Evolutionary conservation across 78 protist genomes (phyloP), one percentile per base, ranked within the genome.

Genomic region (Dictyostelium intermedium): DNA sequence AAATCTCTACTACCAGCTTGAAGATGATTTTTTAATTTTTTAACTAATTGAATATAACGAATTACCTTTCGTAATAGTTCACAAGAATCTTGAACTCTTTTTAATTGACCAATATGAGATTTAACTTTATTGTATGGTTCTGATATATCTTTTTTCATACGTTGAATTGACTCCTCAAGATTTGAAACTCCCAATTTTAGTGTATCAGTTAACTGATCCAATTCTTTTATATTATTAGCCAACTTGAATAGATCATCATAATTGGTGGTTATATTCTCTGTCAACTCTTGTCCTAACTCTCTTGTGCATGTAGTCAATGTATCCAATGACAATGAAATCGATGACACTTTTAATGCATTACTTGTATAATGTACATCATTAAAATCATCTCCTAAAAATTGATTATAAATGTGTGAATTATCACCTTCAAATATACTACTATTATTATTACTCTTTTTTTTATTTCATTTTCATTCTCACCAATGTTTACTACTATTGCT

Each of bases 21-120:
- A 11, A 92, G 45, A 82, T 92, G 85, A 34, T n/a, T 86, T 50
- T 84, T 92, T 50, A 92, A 41, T 37, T 92, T 92, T 18, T 86
- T 92, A 7, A 92, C 35, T 11, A 84, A 37, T 37, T 37, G 30
- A 13, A 82, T 63, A 41, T 86, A 92, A 76, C 96, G 11, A 82
- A 83, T 84, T 20, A 92, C 74, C 18, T 82, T 77, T 35, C 96
- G 20, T 30, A 92, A 27, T 13, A 92, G 27, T 45, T 92, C 96
- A 60, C 96, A 92, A 16, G 96, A 37, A 25, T 82, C 83, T 84
- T 92, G 96, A 11, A 84, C 86, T n/a, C 84, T 27, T 27, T 70
- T 41, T 78, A 92, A 73, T 78, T 92, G 91, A 20, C 8, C 47
- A 8, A 86, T 84, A 35, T 92, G 53, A 23, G 85, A 45, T 53